phyloP scores from a whole-genome alignment of 2,329 filamentous ascomycete species.

The Ophiostoma himal-ulmi region DNA sequence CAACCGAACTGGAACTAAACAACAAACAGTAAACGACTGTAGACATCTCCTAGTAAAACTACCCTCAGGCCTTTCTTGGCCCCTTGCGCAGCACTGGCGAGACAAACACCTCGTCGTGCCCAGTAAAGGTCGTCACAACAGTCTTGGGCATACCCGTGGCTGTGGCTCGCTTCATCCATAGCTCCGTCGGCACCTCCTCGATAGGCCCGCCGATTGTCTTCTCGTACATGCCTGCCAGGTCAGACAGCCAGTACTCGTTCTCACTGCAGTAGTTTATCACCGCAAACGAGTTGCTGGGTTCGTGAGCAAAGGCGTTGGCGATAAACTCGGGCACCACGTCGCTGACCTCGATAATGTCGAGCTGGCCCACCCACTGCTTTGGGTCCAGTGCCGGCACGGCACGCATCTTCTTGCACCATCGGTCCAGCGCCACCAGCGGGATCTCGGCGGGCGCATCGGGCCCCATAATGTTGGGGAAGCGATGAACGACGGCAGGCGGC shows the following conservation, averaged over 20 bases:
- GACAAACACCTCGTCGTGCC: neutral
- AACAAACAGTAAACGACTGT: no score
- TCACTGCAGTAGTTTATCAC: neutral
- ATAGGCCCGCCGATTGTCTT: neutral
- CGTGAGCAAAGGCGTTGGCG: neutral
- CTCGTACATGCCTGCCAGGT: neutral
- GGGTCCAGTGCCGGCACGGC: neutral
- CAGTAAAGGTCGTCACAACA: neutral
- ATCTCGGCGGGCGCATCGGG: neutral
- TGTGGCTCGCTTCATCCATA: neutral
- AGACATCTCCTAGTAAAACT: no score
- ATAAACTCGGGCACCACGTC: neutral
- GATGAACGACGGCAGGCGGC: neutral
- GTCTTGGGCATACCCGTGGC: neutral
- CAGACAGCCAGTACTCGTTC: neutral
- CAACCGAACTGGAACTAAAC: neutral
- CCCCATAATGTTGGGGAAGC: neutral
- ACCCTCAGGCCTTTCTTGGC: neutral
- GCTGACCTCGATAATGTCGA: neutral
- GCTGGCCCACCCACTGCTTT: neutral
- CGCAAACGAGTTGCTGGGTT: neutral
- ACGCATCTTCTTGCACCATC: neutral
- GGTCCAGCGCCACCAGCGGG: neutral
- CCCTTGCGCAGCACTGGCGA: neutral
- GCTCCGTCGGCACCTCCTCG: neutral